Conservation (phyloP, 2,329 filamentous ascomycete genomes). For the Diaporthe capsici region DNA sequence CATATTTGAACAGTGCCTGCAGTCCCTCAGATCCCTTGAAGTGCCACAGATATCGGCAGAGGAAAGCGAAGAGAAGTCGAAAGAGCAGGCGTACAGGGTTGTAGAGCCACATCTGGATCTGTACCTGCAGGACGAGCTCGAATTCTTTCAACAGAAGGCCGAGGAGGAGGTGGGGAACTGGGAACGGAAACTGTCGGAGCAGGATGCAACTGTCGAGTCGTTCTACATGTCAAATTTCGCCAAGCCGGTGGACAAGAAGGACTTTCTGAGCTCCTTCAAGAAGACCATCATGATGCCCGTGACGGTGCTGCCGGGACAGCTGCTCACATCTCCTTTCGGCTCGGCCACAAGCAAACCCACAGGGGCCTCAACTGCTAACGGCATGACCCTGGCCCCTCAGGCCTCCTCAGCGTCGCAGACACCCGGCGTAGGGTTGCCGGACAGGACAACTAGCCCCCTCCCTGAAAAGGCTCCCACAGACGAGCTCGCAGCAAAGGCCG, state of each 20-base stretch:
- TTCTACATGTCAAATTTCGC: conserved; percentile 98
- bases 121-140: conserved; percentile 92
- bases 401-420: conserved; percentile 67
- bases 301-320: conserved; percentile 80
- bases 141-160: conserved; percentile 83
- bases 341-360: conserved; percentile 55
- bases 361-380: conserved; percentile 44
- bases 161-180: conserved; percentile 84
- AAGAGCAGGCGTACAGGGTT: conserved; percentile 76
- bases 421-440: conserved; percentile 57
- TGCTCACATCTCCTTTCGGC: conserved; percentile 71
- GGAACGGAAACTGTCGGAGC: conserved; percentile 92
- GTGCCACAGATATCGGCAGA: conserved; percentile 74
- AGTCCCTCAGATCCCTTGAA: conserved; percentile 80
- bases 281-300: conserved; percentile 99
- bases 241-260: conserved; percentile 93
- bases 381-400: conserved; percentile 52
- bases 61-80: conserved; percentile 75
- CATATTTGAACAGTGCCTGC: conserved; percentile 87
- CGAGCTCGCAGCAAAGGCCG: conserved; percentile 96
- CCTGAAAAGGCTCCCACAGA: conserved; percentile 83
- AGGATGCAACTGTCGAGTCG: conserved; percentile 90
- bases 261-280: conserved; percentile 96
- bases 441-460: conserved; percentile 58
- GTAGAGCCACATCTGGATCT: conserved; percentile 96